Percentiles rank a stretch among this genome's conserved stretches.
phyloP scores from a whole-genome alignment of 2,329 filamentous ascomycete genomes.

The Fusarium aywerte region DNA sequence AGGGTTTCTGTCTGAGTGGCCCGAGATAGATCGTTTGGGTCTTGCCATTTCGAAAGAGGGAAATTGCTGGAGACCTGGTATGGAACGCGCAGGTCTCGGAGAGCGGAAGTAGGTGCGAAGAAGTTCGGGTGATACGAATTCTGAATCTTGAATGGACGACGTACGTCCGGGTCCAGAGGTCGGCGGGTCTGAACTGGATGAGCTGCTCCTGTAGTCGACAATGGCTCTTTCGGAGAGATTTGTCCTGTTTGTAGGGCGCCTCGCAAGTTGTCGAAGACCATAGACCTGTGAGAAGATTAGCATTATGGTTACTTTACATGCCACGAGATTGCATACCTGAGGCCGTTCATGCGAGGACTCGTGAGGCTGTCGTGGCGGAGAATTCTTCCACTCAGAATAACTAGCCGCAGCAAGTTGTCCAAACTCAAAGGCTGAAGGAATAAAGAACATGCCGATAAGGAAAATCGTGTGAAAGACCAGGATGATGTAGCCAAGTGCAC shows the following conservation, averaged over 20 bases:
- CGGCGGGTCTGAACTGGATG: not conserved
- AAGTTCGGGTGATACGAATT: constrained; percentile 4
- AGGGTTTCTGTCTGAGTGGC: not conserved
- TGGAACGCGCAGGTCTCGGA: constrained; percentile 20
- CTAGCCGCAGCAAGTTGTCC: not conserved
- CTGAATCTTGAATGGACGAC: constrained; percentile 13
- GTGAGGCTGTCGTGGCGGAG: not conserved
- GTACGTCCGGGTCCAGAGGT: not conserved
- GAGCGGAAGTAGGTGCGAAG: constrained; percentile 42
- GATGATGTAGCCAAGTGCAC: constrained; percentile 76
- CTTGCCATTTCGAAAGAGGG: constrained; percentile 4
- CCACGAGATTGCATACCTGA: constrained; percentile 18
- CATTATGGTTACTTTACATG: rapidly evolving
- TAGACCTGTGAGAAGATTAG: constrained; percentile 63
- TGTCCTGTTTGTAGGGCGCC: constrained; percentile 40
- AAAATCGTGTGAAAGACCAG: constrained; percentile 73
- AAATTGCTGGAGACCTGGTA: constrained; percentile 5
- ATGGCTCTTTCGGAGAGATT: constrained; percentile 20
- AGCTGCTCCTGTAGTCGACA: constrained; percentile 8
- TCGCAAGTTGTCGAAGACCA: constrained; percentile 45
- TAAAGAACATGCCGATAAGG: constrained; percentile 34
- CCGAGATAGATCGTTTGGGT: not conserved
- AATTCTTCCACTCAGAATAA: not conserved
- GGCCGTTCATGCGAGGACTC: constrained; percentile 17
- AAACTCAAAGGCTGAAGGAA: constrained; percentile 27